A percentile compares a stretch with the other conserved stretches of the same genome.
These are phyloP conservation scores for Arthrocladium fulminans DNA, from an alignment of 2,329 filamentous ascomycete genomes.

Conservation along the genomic window DNA sequence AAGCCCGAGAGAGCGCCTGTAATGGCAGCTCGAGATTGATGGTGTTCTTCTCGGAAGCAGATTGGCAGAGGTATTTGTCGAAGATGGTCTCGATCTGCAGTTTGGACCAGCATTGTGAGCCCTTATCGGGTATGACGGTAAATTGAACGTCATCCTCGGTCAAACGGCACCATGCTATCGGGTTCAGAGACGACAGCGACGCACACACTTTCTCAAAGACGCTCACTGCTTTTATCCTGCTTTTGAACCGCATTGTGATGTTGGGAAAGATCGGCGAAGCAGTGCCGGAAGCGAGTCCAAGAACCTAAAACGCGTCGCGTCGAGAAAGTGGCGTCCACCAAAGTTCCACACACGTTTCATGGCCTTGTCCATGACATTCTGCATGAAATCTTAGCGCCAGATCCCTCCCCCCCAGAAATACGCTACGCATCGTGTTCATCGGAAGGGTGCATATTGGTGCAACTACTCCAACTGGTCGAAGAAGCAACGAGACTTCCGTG, in stretches of 20 bases:
- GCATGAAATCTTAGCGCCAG: not conserved
- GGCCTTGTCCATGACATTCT: no score
- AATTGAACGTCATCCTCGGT: constrained; percentile 83
- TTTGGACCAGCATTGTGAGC: constrained; percentile 93
- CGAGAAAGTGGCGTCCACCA: not conserved
- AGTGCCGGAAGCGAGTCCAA: no score
- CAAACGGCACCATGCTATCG: constrained; percentile 83
- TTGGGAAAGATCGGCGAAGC: not conserved
- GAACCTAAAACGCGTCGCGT: no score
- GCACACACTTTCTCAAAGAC: constrained; percentile 52
- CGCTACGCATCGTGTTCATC: not conserved
- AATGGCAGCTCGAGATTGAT: constrained; percentile 96
- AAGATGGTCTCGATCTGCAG: constrained; percentile 69
- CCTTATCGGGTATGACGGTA: constrained; percentile 88
- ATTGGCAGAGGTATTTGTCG: constrained; percentile 80
- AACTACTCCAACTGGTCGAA: no score
- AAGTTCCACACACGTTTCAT: not conserved
- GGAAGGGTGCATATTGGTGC: not conserved
- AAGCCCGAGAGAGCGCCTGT: constrained; percentile 77
- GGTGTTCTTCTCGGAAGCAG: constrained; percentile 69
- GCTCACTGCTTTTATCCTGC: constrained; percentile 42
- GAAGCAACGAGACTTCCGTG: not conserved
- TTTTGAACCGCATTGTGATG: constrained; percentile 43
- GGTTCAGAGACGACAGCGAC: constrained; percentile 59
- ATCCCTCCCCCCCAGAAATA: not conserved